These are phyloP conservation scores for Rhizopus stolonifer DNA, from an alignment of 371 early-diverging fungal genomes.

Conservation along the genomic window DNA sequence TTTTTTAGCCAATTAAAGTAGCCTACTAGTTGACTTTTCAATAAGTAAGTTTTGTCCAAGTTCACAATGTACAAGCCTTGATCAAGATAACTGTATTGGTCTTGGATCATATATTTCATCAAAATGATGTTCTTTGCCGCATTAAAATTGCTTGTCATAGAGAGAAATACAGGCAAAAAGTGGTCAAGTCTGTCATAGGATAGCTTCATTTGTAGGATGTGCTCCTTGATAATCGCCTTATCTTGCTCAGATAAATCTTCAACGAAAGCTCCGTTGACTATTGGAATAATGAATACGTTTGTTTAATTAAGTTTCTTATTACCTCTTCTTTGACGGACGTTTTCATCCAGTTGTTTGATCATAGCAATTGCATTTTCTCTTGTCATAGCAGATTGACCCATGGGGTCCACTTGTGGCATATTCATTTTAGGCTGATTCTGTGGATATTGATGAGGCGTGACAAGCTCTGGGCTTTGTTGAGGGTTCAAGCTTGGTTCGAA, in stretches of 20 bases:
- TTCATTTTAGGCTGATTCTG: slow-evolving; percentile 15
- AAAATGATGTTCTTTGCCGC: slow-evolving; percentile 50
- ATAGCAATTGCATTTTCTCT: slow-evolving; percentile 28
- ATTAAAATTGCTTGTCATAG: slow-evolving; percentile 39
- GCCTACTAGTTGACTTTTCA: slow-evolving; percentile 50
- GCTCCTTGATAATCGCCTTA: slow-evolving; percentile 46
- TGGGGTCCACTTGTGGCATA: no score
- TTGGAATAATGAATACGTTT: not conserved
- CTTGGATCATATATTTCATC: slow-evolving; percentile 65
- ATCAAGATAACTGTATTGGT: slow-evolving; percentile 48
- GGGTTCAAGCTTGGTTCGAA: slow-evolving; percentile 1
- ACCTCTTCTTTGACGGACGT: slow-evolving; percentile 45
- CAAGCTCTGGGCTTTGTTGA: slow-evolving; percentile 17
- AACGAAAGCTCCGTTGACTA: slow-evolving; percentile 32
- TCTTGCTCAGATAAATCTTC: slow-evolving; percentile 45
- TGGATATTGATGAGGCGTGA: slow-evolving; percentile 24
- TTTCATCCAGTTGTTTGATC: slow-evolving; percentile 49
- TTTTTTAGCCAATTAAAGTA: slow-evolving; percentile 51
- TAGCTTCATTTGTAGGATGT: slow-evolving; percentile 36
- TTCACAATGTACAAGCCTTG: slow-evolving; percentile 50
- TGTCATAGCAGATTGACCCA: slow-evolving; percentile 5
- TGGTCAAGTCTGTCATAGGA: slow-evolving; percentile 41
- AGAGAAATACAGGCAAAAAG: slow-evolving; percentile 47
- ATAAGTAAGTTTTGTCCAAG: slow-evolving; percentile 42
- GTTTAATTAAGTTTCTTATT: not conserved